Base-by-base conservation (phyloP, 2,329 filamentous ascomycete species). In the Trichoderma sp. region DNA sequence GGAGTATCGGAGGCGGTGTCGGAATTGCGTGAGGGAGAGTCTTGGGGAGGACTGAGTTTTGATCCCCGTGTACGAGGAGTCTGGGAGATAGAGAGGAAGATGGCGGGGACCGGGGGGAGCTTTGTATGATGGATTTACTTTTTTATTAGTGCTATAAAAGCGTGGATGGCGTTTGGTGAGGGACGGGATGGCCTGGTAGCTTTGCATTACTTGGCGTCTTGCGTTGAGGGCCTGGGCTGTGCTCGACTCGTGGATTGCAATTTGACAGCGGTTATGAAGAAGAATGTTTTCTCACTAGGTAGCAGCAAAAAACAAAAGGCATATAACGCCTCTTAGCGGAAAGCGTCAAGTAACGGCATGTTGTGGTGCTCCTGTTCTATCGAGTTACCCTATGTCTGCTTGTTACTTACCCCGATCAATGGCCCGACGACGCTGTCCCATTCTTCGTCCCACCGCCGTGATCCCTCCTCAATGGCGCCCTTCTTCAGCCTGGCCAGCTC, bases 361-460 rank as follows among this genome's bases (percentile, higher is more conserved):
- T 19, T 19, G 17, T 14, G 12, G 48, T 54, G 41, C 28, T n/a
- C 5, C 14, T 19, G n/a, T 52, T 5, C 3, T n/a, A 30, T 30
- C 2, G 41, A 50, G 26, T 64, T 57, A 68, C 60, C 28, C 26
- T 67, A 66, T 34, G 58, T 59, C 9, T 66, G 19, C 19, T 69
- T 39, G 34, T 39, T 69, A 24, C 69, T 70, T 19, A 85, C 72
- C 1, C 83, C 88, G 61, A 97, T 83, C 4, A 96, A 77, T 54
- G 83, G 85, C 12, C 90, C 92, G 7, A 93, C 90, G 51, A 96
- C 88, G 10, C 85, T 83, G 80, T 96, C 88, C 95, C 95, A 99
- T 74, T 97, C 93, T 70, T 93, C 90, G 71, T 96, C 90, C 95
- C 95, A 99, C 52, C 94, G 84, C 64, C 89, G 81, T 50, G 81